These are phyloP conservation scores for Sicyos edulis DNA, from an alignment of 306 rosid genomes.

Conservation along the genomic window DNA sequence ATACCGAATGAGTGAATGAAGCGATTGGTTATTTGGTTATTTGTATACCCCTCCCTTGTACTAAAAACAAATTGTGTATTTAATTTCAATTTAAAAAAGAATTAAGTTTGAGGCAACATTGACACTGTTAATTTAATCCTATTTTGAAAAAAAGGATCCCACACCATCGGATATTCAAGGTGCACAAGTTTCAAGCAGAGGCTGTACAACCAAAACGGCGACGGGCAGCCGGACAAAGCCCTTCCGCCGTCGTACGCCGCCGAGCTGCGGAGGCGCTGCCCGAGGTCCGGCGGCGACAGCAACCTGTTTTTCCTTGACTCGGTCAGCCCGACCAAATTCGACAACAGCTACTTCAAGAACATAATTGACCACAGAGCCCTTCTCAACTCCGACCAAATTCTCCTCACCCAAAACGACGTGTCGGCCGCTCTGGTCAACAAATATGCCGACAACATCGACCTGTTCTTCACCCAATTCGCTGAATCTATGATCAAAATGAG, in stretches of 20 bases:
- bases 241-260: slow-evolving; percentile 55
- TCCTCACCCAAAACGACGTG: slow-evolving; percentile 42
- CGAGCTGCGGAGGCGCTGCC: slow-evolving; percentile 49
- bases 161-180: slow-evolving; percentile 69
- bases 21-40: too few species aligned
- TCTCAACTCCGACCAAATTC: slow-evolving; percentile 66
- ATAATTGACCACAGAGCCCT: slow-evolving; percentile 60
- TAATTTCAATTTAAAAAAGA: too few species aligned
- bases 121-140: too few species aligned
- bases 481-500: slow-evolving; percentile 92
- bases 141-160: slow-evolving; percentile 45
- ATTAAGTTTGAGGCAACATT: too few species aligned
- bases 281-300: slow-evolving; percentile 62
- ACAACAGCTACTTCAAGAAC: slow-evolving; percentile 72
- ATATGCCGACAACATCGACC: slow-evolving; percentile 46
- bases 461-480: slow-evolving; percentile 73
- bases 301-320: slow-evolving; percentile 61
- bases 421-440: slow-evolving; percentile 50
- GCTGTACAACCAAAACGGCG: slow-evolving; percentile 77
- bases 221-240: slow-evolving; percentile 54
- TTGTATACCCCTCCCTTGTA: too few species aligned
- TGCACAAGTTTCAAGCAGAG: slow-evolving; percentile 91
- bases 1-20: too few species aligned
- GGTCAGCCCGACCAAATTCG: slow-evolving; percentile 64
- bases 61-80: too few species aligned